Conservation (phyloP, 148 eudicot species). For the Chenopodium formosanum region DNA sequence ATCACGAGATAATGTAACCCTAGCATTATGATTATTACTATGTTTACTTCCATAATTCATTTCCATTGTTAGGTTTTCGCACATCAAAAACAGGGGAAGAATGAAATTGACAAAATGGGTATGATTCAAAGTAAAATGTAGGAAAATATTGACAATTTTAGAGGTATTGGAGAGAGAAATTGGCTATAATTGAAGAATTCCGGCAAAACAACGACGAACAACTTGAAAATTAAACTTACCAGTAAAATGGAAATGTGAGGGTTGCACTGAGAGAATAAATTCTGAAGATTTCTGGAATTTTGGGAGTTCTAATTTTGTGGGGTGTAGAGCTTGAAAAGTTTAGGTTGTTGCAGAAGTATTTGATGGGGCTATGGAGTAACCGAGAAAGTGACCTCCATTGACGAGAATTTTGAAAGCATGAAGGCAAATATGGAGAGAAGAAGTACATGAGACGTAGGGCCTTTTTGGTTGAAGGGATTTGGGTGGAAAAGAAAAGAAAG, state of each 20-base stretch:
- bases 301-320: neutral
- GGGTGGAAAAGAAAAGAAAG: no score
- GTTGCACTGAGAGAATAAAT: no score
- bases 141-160: neutral
- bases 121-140: neutral
- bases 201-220: neutral
- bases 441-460: no score
- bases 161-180: neutral
- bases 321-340: no score
- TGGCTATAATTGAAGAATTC: neutral
- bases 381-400: neutral
- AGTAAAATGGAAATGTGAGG: neutral
- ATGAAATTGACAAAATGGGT: neutral
- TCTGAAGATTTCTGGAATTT: neutral
- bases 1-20: slow-evolving; percentile 13
- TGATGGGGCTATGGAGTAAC: neutral
- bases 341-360: neutral
- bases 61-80: slow-evolving; percentile 1
- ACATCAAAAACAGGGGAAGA: slow-evolving; percentile 8
- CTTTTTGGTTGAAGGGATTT: no score
- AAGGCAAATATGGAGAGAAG: no score
- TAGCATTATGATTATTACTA: neutral
- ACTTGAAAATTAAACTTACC: no score
- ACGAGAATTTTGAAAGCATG: neutral
- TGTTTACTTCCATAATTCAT: neutral